Conservation (phyloP, 2,329 filamentous ascomycete genomes). For the Penicillium capsulatum region DNA sequence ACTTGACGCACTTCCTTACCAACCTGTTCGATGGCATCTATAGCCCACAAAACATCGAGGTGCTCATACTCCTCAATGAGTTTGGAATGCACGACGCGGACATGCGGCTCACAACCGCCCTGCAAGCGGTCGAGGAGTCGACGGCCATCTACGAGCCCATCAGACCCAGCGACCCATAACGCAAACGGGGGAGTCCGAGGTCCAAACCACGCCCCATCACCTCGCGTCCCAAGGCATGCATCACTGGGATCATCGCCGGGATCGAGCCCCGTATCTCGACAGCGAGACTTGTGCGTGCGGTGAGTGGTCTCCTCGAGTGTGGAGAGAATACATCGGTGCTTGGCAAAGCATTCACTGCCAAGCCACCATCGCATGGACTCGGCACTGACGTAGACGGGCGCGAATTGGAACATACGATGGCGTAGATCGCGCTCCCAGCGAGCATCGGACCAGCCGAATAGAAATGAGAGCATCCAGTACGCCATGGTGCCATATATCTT, state of each 20-base stretch:
- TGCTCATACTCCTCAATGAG: constrained; percentile 87
- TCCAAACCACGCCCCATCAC: constrained; percentile 73
- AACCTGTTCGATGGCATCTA: constrained; percentile 79
- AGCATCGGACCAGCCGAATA: constrained; percentile 82
- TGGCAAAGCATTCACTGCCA: constrained; percentile 76
- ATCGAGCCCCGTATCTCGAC: constrained; percentile 2
- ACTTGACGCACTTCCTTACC: constrained; percentile 76
- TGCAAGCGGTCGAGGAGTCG: constrained; percentile 70
- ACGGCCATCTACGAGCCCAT: constrained; percentile 78
- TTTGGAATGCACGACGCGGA: constrained; percentile 74
- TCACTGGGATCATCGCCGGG: constrained; percentile 17
- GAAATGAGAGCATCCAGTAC: constrained; percentile 82
- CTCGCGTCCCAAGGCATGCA: constrained; percentile 15
- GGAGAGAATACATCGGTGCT: constrained; percentile 79
- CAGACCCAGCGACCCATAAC: constrained; percentile 78
- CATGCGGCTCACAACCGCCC: constrained; percentile 73
- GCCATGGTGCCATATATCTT: constrained; percentile 73
- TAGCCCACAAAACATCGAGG: constrained; percentile 90
- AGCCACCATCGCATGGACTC: constrained; percentile 97
- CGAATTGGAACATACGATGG: constrained; percentile 84
- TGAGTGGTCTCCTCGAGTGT: constrained; percentile 61
- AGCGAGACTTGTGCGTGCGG: constrained; percentile 22
- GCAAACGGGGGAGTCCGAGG: constrained; percentile 75
- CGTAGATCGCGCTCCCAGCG: constrained; percentile 79
- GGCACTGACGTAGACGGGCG: constrained; percentile 82